Conservation (phyloP, 2,329 filamentous ascomycete species). For the Myriosclerotinia duriaeana region DNA sequence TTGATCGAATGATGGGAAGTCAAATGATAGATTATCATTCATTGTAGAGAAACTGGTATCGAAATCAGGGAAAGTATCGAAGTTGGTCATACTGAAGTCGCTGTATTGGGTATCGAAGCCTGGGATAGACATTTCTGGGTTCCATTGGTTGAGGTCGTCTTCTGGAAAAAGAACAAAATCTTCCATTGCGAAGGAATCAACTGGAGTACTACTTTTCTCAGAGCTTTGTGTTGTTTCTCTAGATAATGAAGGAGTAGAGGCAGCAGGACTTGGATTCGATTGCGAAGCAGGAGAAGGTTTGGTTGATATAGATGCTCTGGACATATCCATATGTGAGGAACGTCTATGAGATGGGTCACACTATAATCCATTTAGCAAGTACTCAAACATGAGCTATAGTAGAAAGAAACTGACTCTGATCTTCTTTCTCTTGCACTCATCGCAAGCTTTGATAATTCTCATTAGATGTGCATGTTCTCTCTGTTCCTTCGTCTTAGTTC, state of each 20-base stretch:
- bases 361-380: slow-evolving; percentile 28
- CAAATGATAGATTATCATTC: slow-evolving; percentile 24
- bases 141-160: slow-evolving; percentile 31
- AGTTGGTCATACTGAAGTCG: slow-evolving; percentile 35
- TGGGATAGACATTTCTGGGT: slow-evolving; percentile 28
- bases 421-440: slow-evolving; percentile 63
- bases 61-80: slow-evolving; percentile 29
- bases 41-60: slow-evolving; percentile 11
- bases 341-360: slow-evolving; percentile 39
- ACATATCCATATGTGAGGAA: slow-evolving; percentile 31
- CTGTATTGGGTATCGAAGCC: slow-evolving; percentile 28
- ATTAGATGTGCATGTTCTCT: slow-evolving; percentile 66
- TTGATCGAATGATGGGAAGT: slow-evolving; percentile 28
- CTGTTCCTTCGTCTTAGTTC: slow-evolving; percentile 67
- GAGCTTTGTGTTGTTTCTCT: slow-evolving; percentile 26
- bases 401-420: slow-evolving; percentile 44
- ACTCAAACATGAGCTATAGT: not conserved
- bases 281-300: slow-evolving; percentile 28
- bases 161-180: slow-evolving; percentile 40
- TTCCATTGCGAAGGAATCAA: slow-evolving; percentile 33
- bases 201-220: slow-evolving; percentile 26
- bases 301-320: slow-evolving; percentile 31
- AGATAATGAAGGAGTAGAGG: slow-evolving; percentile 26
- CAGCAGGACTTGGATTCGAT: slow-evolving; percentile 27
- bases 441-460: slow-evolving; percentile 67